Evolutionary conservation across 768 basidiomycete species (phyloP), one percentile per base, ranked within the genome.

Genomic region (Strobilomyces confusus): DNA sequence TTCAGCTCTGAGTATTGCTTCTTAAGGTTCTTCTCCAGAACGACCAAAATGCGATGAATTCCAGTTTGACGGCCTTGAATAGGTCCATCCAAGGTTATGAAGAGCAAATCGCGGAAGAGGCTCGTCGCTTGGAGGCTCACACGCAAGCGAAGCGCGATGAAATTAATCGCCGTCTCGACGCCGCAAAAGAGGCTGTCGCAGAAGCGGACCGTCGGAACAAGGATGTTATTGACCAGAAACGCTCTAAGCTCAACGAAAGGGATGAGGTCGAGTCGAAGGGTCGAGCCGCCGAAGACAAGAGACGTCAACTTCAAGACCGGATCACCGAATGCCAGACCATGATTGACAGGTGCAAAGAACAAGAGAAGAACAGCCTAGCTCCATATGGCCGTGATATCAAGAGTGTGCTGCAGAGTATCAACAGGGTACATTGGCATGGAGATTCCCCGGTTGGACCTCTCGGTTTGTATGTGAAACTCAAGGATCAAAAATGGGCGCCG

Each of bases 371-470:
- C 60, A 75, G 72, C 38, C 75, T 85, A 15, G 74, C 80, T 11
- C 76, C 82, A 2, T 91, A 83, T 58, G 89, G 89, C 3, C 67
- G 63, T 30, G 75, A 83, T 43, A 83, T 90, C 64, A 79, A 82
- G 54, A 60, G 60, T 0, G 76, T 92, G 9, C 61, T 89, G 41
- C 74, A 75, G 11, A 72, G 69, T 37, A 83, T 94, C 49, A 65
- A 69, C 41, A 62, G 60, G 26, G 72, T 70, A 65, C 71, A 51
- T 6, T 92, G 91, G 92, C 56, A 72, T 25, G 90, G 90, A 4
- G 77, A 83, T 43, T 63, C 62, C 19, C 89, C 89, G 0, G 68
- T 90, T 32, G 91, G 91, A 0, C 95, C 95, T 0, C 73, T 98
- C 23, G 95, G 95, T 0, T 56, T 79, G 45, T 78, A 82, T 64